phyloP scores from a whole-genome alignment of 352 stramenopile species.

The Pythium coloratum region DNA sequence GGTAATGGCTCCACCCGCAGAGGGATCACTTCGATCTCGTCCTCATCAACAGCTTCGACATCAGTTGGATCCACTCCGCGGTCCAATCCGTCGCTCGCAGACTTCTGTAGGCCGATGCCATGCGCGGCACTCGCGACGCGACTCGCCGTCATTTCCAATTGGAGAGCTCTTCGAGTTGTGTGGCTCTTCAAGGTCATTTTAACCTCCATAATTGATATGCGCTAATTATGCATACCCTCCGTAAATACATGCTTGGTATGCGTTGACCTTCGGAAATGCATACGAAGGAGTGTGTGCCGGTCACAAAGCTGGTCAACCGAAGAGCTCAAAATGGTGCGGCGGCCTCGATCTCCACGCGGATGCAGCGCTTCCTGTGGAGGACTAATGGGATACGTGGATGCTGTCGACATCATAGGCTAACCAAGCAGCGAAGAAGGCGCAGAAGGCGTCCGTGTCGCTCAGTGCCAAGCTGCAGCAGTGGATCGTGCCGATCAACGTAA shows the following conservation, averaged over 20 bases:
- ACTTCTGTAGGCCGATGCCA: conserved; percentile 7
- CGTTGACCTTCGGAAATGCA: not conserved
- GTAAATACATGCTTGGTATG: not conserved
- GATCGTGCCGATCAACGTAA: conserved; percentile 80
- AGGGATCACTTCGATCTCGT: conserved; percentile 43
- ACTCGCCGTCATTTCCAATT: conserved; percentile 12
- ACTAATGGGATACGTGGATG: not conserved
- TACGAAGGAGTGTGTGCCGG: not conserved
- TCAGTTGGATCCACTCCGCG: conserved; percentile 20
- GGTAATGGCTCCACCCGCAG: conserved; percentile 57
- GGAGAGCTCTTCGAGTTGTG: not conserved
- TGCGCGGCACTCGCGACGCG: conserved; percentile 12
- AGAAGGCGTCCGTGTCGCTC: conserved; percentile 64
- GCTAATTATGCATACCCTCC: not conserved
- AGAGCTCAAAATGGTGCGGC: conserved; percentile 4
- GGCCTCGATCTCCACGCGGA: not conserved
- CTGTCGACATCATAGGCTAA: conserved; percentile 52
- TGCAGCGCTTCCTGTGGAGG: not conserved
- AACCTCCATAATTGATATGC: not conserved
- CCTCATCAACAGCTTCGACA: conserved; percentile 17
- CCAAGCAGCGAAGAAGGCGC: conserved; percentile 84
- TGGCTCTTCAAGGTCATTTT: conserved; percentile 23
- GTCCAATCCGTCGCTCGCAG: not conserved
- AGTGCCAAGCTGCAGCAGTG: conserved; percentile 72
- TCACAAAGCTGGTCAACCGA: conserved; percentile 4